A percentile compares a stretch with the other conserved stretches of the same genome.
Conservation (phyloP, 2,329 filamentous ascomycete species). For the Neurospora crassa region DNA sequence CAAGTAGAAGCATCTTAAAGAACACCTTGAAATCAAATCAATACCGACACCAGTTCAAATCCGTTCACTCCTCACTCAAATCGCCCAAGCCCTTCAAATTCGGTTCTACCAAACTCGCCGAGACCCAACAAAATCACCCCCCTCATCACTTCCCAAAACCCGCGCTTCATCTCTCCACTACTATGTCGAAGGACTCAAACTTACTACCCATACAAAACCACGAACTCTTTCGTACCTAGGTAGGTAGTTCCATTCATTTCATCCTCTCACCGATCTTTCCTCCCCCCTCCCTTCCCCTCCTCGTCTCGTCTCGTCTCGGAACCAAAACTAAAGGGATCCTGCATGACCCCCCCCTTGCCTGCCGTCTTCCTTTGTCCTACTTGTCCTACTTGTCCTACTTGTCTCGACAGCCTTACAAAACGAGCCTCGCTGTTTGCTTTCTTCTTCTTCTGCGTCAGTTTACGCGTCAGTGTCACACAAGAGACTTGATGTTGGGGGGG, state of each 20-base stretch:
- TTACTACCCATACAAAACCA: too few relatives aligned
- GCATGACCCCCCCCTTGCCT: background rate
- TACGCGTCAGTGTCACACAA: background rate
- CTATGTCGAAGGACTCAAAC: too few relatives aligned
- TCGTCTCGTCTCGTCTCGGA: background rate
- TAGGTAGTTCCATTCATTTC: background rate
- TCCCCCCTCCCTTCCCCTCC: background rate
- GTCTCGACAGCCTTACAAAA: background rate
- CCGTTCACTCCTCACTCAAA: background rate
- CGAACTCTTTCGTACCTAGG: too few relatives aligned
- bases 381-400: background rate
- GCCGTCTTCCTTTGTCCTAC: background rate
- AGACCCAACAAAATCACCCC: background rate
- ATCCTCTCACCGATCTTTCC: background rate
- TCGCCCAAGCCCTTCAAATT: background rate
- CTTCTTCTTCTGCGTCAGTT: background rate
- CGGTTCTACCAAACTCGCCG: background rate
- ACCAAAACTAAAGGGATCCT: background rate
- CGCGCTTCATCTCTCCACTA: background rate
- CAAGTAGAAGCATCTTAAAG: accelerated
- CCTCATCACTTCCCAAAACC: background rate
- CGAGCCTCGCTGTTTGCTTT: background rate
- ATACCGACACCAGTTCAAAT: background rate
- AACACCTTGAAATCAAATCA: background rate
- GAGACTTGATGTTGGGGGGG: too few relatives aligned